Evolutionary conservation across 108 stramenopile species (phyloP), one percentile per base, ranked within the genome.

Genomic region (Fragilariopsis cylindrus): DNA sequence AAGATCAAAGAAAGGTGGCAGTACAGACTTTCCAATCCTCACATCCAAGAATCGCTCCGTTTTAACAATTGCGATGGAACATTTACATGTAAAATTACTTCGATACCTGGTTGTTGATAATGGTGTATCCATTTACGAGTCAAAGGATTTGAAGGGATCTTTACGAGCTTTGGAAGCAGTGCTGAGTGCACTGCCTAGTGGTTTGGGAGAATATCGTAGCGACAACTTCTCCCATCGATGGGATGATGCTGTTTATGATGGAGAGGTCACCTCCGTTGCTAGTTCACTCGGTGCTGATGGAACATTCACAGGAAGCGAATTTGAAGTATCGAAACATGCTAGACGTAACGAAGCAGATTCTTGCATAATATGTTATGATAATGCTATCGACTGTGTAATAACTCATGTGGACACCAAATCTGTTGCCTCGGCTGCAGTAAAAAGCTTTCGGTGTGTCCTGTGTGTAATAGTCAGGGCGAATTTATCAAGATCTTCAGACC

Each of bases 331-430:
- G 13, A 49, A 41, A 5, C 57, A 43, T 41, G 72, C 65, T 40
- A 66, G 50, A 63, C 48, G 52, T 30, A 47, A 48, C 2, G 67
- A 48, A 65, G 52, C 80, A 48, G 72, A 71, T 42, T 60, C 62
- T n/a, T 92, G 91, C 82, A 88, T 90, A 19, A 65, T 92, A 40
- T 94, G 93, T 69, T 81, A 62, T 21, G 83, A 88, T 41, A 73
- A 77, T 47, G 41, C 64, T 3, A 87, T 95, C 64, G 86, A 92
- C 69, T 90, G 90, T 60, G 88, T 92, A 7, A 86, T 88, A 9
- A 90, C 83, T 63, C 93, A 15, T 95, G 91, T 74, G 91, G 91
- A 2, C 93, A 95, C 77, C 90, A 92, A 77, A 67, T 88, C 6
- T 88, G 88, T 54, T 95, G 93, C 60, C 43, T 87, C 48, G 66